Evolutionary conservation across 1,284 basidiomycete species (phyloP).

Genomic region (Cryptococcus sp.): DNA sequence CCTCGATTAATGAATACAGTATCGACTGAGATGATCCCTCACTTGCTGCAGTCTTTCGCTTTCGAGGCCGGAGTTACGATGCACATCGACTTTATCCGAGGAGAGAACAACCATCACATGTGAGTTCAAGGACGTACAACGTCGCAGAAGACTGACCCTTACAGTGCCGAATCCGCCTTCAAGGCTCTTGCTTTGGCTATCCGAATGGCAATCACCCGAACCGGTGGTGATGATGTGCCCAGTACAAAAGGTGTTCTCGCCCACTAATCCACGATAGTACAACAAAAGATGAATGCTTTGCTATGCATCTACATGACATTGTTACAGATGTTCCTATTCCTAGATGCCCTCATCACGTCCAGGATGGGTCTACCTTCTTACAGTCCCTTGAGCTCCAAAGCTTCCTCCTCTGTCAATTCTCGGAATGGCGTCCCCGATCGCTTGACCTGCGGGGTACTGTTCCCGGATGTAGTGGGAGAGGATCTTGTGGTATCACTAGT

Average conservation of each 20-base stretch:
- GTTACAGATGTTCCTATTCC: neutral
- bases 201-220: conserved; percentile 83
- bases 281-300: too few species aligned
- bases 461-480: conserved; percentile 11
- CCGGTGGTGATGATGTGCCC: conserved; percentile 86
- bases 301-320: neutral
- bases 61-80: conserved; percentile 47
- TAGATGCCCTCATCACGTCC: too few species aligned
- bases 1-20: conserved; percentile 42
- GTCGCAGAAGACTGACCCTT: neutral
- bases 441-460: neutral
- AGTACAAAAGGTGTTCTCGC: conserved; percentile 91
- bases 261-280: conserved; percentile 16
- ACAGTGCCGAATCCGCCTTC: conserved; percentile 93
- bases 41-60: conserved; percentile 48
- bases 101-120: conserved; percentile 98
- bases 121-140: conserved; percentile 46
- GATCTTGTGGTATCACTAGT: conserved; percentile 5
- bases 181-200: conserved; percentile 96
- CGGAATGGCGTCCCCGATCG: conserved; percentile 34
- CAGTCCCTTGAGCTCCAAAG: conserved; percentile 21
- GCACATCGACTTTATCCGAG: conserved; percentile 89
- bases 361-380: too few species aligned
- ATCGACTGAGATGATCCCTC: conserved; percentile 87
- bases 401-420: conserved; percentile 39